Evolutionary conservation across 768 basidiomycete genomes (phyloP), one percentile per base, ranked within the genome.

Genomic region (Lactarius psammicola): DNA sequence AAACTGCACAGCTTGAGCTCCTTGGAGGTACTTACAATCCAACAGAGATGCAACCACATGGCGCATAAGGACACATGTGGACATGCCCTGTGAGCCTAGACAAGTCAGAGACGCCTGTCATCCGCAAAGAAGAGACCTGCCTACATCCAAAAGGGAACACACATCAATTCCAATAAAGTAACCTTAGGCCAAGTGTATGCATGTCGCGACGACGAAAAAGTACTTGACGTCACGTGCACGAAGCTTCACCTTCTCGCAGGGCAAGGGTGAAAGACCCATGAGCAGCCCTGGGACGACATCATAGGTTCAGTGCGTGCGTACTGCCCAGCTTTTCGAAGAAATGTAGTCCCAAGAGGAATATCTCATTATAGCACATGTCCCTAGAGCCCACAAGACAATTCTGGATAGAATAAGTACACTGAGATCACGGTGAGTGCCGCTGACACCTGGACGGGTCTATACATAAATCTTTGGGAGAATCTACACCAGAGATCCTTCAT

Each of bases 401-500:
- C 66, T 56, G 68, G 61, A 63, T 63, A 63, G 57, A 56, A 63
- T 68, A 63, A 67, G 66, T 69, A 69, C 65, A 67, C 44, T 56
- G 56, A 62, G 62, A 63, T 69, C 60, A 69, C 61, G 67, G 65
- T 54, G 68, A 60, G 51, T 59, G 59, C 58, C 54, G 36, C 62
- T 59, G 40, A 67, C 60, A 62, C 60, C 60, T 67, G 59, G 34
- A 36, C 55, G 44, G 62, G 60, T 56, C 53, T n/a, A 62, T 68
- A 54, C 26, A 33, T 20, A 30, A 70, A 40, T 42, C 62, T 58
- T 68, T 51, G 11, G 49, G 36, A 69, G 59, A 62, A 36, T 63
- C 57, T 71, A 77, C 56, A 74, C 72, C 71, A 77, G 82, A 61
- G 84, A 83, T 69, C 75, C 77, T 49, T 90, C 89, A 70, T 85